A percentile compares a stretch with the other conserved stretches of the same genome.
Conservation (phyloP, 108 stramenopile genomes). For the Nitzschia palea region DNA sequence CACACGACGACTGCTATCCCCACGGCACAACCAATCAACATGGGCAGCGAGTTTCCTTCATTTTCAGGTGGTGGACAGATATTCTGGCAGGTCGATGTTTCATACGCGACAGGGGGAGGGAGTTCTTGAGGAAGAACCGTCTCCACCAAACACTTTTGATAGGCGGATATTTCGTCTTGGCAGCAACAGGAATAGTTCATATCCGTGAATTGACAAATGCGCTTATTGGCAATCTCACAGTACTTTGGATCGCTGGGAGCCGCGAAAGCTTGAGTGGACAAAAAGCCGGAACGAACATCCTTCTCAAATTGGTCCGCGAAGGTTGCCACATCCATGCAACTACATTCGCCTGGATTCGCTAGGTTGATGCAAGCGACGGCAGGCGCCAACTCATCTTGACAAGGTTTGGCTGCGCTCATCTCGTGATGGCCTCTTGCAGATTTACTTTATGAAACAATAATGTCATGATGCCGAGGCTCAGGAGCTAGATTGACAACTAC, state of each 20-base stretch:
- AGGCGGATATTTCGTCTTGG: neutral
- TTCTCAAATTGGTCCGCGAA: neutral
- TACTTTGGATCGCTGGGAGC: neutral
- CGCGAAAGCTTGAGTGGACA: neutral
- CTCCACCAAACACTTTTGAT: neutral
- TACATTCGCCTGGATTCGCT: neutral
- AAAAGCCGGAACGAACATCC: neutral
- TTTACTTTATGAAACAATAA: no score
- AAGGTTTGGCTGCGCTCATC: neutral
- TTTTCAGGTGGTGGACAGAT: no score
- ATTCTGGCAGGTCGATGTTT: neutral
- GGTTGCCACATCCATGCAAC: neutral
- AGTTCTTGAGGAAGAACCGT: neutral
- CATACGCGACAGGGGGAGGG: neutral
- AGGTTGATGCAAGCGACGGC: neutral
- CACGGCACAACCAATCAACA: neutral
- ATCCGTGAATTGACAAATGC: neutral
- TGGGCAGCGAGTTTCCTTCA: no score
- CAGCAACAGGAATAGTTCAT: conserved; percentile 2
- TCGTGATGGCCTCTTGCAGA: no score
- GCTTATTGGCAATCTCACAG: neutral
- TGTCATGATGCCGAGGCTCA: no score
- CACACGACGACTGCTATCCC: neutral
- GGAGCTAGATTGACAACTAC: no score
- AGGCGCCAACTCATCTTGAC: neutral